Evolutionary conservation across 1,284 basidiomycete species (phyloP).

Genomic region (Tremellales sp.): DNA sequence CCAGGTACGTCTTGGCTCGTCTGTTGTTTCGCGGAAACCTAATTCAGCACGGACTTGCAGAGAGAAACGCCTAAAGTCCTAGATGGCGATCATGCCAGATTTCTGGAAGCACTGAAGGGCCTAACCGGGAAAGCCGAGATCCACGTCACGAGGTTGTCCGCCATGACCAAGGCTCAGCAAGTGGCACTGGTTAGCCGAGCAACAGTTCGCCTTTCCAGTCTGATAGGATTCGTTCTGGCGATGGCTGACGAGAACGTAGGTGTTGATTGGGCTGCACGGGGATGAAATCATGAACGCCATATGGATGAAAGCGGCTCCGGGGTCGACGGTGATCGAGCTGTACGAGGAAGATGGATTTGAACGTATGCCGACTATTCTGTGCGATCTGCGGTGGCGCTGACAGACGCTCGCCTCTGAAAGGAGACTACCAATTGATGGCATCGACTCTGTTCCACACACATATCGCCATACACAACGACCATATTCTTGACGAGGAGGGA

Average conservation of each 20-base stretch:
- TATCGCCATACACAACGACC: constrained; percentile 29
- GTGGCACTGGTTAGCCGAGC: constrained; percentile 34
- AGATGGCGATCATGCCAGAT: constrained; percentile 18
- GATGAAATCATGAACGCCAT: constrained; percentile 29
- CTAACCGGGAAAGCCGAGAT: constrained; percentile 40
- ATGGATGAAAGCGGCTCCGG: constrained; percentile 33
- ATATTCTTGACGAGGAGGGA: constrained; percentile 18
- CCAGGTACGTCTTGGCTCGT: constrained; percentile 20
- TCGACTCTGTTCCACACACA: constrained; percentile 31
- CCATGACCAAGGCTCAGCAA: constrained; percentile 33
- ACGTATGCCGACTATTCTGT: constrained; percentile 17
- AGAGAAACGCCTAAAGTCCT: constrained; percentile 24
- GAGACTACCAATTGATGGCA: constrained; percentile 33
- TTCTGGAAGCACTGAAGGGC: constrained; percentile 33
- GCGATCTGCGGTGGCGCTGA: background rate
- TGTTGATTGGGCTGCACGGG: constrained; percentile 35
- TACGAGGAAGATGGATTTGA: constrained; percentile 27
- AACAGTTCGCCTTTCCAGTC: constrained; percentile 14
- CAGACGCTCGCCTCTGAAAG: constrained; percentile 10
- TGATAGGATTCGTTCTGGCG: background rate
- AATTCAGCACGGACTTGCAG: constrained; percentile 9
- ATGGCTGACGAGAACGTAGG: constrained; percentile 6
- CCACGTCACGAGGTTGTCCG: constrained; percentile 31
- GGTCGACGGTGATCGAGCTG: constrained; percentile 27
- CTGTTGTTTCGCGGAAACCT: background rate